Evolutionary conservation across 495 filamentous ascomycete genomes (phyloP).

Genomic region (Zalerion maritima): DNA sequence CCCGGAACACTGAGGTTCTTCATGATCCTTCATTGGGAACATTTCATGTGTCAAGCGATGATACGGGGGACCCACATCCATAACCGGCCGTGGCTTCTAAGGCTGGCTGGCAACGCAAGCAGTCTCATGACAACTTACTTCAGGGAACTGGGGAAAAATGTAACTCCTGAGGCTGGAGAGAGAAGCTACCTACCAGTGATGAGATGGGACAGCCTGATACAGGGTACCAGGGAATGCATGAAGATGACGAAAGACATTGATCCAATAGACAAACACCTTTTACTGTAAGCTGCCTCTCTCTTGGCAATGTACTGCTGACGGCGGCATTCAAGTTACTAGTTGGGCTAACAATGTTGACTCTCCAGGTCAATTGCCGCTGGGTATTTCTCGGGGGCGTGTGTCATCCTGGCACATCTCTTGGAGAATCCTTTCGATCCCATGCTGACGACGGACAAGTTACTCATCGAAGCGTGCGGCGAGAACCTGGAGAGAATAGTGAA

Average conservation of each 20-base stretch:
- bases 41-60: constrained; percentile 1
- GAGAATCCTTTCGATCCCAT: not conserved
- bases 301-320: constrained; percentile 1
- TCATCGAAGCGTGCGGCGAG: not conserved
- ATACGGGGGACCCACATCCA: not conserved
- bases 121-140: not conserved
- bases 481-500: not conserved
- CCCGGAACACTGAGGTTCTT: not conserved
- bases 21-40: constrained; percentile 3
- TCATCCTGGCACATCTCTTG: constrained; percentile 2
- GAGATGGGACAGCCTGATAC: no score
- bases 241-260: no score
- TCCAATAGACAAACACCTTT: no score
- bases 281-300: no score
- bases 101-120: constrained; percentile 1
- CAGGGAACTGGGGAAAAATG: no score
- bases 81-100: not conserved
- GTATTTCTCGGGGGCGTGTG: not conserved
- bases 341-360: not conserved
- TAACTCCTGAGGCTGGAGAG: no score
- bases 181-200: no score
- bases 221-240: no score
- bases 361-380: not conserved
- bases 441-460: not conserved
- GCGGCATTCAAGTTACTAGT: not conserved